These are phyloP conservation scores for Ulmus americana DNA, from an alignment of 331 rosid species.

Conservation along the genomic window DNA sequence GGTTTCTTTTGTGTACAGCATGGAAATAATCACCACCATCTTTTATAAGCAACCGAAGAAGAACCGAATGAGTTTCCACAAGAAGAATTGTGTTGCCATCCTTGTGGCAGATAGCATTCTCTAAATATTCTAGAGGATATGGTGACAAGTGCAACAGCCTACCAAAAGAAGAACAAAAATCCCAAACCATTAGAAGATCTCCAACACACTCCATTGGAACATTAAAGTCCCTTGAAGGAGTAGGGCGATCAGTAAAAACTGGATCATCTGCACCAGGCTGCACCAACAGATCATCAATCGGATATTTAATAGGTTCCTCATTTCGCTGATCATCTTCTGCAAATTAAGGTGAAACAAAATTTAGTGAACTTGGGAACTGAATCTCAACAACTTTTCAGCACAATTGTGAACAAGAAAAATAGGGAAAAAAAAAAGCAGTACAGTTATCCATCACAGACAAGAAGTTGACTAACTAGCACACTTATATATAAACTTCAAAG, in stretches of 20 bases:
- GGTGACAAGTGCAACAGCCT: constrained; percentile 65
- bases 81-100: constrained; percentile 66
- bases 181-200: constrained; percentile 90
- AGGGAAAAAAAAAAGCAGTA: not conserved
- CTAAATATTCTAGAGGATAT: constrained; percentile 80
- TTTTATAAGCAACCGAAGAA: constrained; percentile 66
- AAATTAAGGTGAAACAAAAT: constrained; percentile 17
- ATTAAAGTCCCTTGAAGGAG: constrained; percentile 63
- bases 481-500: not conserved
- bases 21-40: constrained; percentile 45
- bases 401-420: not conserved
- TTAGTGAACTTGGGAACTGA: constrained; percentile 4
- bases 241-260: constrained; percentile 58
- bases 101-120: constrained; percentile 74
- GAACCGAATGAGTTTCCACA: constrained; percentile 81
- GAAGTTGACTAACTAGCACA: not conserved
- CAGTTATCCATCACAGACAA: constrained; percentile 12
- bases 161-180: constrained; percentile 67
- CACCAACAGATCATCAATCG: constrained; percentile 86
- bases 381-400: not conserved
- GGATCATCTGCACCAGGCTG: constrained; percentile 75
- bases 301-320: constrained; percentile 65
- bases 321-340: constrained; percentile 40
- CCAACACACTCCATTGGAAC: constrained; percentile 70
- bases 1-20: constrained; percentile 45